Evolutionary conservation across 2,329 filamentous ascomycete species (phyloP).

Genomic region (Zymoseptoria crescenta): DNA sequence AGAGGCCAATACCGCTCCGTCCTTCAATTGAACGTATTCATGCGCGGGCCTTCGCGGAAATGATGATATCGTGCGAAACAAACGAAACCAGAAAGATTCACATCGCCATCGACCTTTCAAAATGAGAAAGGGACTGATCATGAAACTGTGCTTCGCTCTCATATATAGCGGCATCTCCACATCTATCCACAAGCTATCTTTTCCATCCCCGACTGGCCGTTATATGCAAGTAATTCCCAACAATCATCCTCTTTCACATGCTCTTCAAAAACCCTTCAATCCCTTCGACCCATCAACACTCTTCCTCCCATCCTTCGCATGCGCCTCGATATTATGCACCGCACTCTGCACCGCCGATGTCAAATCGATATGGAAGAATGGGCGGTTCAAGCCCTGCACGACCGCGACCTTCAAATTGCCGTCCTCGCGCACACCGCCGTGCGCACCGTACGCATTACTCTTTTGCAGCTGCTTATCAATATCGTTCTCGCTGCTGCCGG

Average conservation of each 20-base stretch:
- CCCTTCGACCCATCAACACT: neutral
- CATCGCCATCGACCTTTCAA: neutral
- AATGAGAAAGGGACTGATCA: neutral
- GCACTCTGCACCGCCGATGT: conserved; percentile 83
- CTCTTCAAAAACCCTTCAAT: neutral
- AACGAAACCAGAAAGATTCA: no score
- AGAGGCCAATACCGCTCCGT: no score
- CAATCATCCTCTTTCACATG: neutral
- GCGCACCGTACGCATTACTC: conserved; percentile 33
- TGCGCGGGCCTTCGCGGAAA: no score
- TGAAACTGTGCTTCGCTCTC: neutral
- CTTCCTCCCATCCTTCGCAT: neutral
- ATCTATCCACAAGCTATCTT: neutral
- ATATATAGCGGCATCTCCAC: neutral
- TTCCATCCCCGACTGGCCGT: neutral
- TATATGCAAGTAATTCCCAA: neutral
- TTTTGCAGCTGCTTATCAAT: conserved; percentile 40
- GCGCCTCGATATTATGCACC: conserved; percentile 54
- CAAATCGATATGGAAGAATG: conserved; percentile 89
- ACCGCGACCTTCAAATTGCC: conserved; percentile 45
- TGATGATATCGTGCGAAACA: no score
- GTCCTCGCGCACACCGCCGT: neutral
- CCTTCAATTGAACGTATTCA: no score
- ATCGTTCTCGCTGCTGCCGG: conserved; percentile 14
- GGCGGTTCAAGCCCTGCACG: conserved; percentile 78